Evolutionary conservation across 2,329 filamentous ascomycete species (phyloP).

Genomic region (Claviceps paspali): DNA sequence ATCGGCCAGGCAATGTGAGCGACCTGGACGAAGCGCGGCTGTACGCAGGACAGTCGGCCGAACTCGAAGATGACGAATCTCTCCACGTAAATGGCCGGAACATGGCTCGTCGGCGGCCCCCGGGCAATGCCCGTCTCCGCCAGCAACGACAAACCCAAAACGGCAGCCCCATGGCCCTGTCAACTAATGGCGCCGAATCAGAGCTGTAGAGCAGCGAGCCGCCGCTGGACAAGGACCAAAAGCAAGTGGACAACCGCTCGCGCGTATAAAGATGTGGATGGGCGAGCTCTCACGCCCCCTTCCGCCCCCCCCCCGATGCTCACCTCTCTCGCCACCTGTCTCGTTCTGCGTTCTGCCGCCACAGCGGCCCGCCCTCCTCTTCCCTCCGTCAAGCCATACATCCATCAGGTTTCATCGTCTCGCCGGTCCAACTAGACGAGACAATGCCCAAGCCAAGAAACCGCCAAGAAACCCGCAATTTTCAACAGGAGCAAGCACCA

Average conservation of each 20-base stretch:
- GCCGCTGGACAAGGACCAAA: neutral
- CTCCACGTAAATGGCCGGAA: conserved; percentile 28
- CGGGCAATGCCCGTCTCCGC: conserved; percentile 25
- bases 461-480: too few species aligned
- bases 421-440: too few species aligned
- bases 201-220: conserved; percentile 26
- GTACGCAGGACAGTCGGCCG: conserved; percentile 36
- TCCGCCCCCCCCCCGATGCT: too few species aligned
- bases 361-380: too few species aligned
- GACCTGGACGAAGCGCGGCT: conserved; percentile 68
- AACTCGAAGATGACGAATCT: conserved; percentile 42
- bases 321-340: neutral
- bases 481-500: too few species aligned
- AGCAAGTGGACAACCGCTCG: neutral
- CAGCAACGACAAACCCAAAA: conserved; percentile 31
- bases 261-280: neutral
- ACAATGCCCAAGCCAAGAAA: too few species aligned
- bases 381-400: neutral
- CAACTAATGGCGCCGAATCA: conserved; percentile 41
- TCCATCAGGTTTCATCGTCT: too few species aligned
- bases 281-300: neutral
- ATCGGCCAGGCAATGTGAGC: conserved; percentile 62
- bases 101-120: conserved; percentile 27
- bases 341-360: too few species aligned
- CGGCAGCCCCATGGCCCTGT: conserved; percentile 41